Conservation (phyloP, 441 rosid genomes). For the Erysimum cheiri region DNA sequence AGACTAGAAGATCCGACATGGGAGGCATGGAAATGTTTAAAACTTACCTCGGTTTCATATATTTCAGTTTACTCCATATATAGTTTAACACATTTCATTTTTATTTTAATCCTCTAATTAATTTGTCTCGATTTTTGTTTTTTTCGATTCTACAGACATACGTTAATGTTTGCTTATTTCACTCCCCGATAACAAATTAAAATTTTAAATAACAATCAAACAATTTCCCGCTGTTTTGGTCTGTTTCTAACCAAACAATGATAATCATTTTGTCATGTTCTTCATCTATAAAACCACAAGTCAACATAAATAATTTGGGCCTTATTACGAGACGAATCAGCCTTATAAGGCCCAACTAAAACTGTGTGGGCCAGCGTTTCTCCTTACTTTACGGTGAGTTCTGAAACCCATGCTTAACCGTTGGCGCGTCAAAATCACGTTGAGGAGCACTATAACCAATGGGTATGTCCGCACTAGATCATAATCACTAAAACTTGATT, state of each 20-base stretch:
- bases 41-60: conserved; percentile 33
- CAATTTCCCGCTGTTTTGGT: conserved; percentile 32
- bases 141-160: conserved; percentile 48
- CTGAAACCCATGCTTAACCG: conserved; percentile 16
- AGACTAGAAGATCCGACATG: conserved; percentile 46
- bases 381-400: conserved; percentile 21
- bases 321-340: background rate
- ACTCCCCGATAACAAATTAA: conserved; percentile 39
- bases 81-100: conserved; percentile 4
- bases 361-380: conserved; percentile 9
- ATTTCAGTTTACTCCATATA: background rate
- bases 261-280: conserved; percentile 33
- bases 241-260: conserved; percentile 45
- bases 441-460: background rate
- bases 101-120: conserved; percentile 23
- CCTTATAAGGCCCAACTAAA: background rate
- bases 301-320: conserved; percentile 1
- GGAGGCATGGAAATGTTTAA: conserved; percentile 38
- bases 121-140: conserved; percentile 41
- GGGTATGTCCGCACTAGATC: conserved; percentile 24
- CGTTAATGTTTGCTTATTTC: conserved; percentile 49
- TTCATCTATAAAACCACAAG: background rate
- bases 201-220: conserved; percentile 6
- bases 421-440: conserved; percentile 37
- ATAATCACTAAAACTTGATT: conserved; percentile 11